These are phyloP conservation scores for Capsicum pubescens DNA, from an alignment of 257 asterid species.

Conservation along the genomic window DNA sequence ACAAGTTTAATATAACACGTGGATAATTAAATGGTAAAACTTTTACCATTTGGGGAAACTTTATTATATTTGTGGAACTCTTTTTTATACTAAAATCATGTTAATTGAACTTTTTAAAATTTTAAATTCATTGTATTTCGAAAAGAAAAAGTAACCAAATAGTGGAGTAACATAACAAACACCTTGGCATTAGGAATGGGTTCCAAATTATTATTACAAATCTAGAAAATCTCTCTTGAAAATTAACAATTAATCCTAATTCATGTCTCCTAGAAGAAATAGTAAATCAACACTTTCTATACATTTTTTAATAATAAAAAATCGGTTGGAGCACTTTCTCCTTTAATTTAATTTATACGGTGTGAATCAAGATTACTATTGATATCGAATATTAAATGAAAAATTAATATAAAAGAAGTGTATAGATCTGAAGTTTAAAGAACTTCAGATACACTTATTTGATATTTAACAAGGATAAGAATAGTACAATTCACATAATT, in stretches of 20 bases:
- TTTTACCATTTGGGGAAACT: neutral
- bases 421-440: neutral
- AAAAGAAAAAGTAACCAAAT: neutral
- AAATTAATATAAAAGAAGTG: neutral
- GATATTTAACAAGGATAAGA: neutral
- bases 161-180: neutral
- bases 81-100: neutral
- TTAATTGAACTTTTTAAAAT: neutral
- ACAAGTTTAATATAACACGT: neutral
- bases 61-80: neutral
- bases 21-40: neutral
- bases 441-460: neutral
- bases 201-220: conserved; percentile 25
- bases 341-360: neutral
- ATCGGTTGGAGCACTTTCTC: neutral
- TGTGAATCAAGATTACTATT: neutral
- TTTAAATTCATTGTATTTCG: neutral
- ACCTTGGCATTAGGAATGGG: neutral
- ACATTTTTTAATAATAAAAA: too few species aligned
- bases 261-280: neutral
- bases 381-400: neutral
- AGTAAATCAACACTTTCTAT: neutral
- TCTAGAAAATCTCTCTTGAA: conserved; percentile 13
- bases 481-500: too few species aligned
- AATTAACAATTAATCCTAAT: neutral